Evolutionary conservation across 345 rosid species (phyloP).

Genomic region (Brassica juncea): DNA sequence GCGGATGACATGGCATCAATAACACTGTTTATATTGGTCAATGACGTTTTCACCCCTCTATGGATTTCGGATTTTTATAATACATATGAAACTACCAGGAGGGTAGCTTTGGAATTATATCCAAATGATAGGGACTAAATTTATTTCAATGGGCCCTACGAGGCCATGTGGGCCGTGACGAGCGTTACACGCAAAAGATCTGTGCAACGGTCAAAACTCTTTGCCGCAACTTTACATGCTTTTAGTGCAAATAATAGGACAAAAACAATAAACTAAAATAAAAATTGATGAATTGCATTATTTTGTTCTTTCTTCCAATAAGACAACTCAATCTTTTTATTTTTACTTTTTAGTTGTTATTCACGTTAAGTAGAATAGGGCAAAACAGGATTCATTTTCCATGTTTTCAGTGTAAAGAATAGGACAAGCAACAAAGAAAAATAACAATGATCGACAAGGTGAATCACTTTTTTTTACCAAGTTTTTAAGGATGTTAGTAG

Average conservation of each 20-base stretch:
- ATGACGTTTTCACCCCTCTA: conserved; percentile 21
- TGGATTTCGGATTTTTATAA: neutral
- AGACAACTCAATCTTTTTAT: neutral
- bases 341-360: neutral
- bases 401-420: neutral
- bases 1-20: conserved; percentile 35
- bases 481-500: neutral
- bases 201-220: conserved; percentile 40
- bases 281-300: neutral
- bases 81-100: neutral
- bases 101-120: conserved; percentile 3
- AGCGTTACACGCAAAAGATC: conserved; percentile 42
- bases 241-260: conserved; percentile 6
- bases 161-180: conserved; percentile 36
- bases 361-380: neutral
- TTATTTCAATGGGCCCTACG: conserved; percentile 26
- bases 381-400: neutral
- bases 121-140: conserved; percentile 10
- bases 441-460: neutral
- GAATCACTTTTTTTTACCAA: neutral
- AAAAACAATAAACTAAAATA: conserved; percentile 8
- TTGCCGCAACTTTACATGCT: conserved; percentile 23
- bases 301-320: neutral
- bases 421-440: neutral
- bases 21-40: neutral